Evolutionary conservation across 371 early-diverging fungal species (phyloP), one percentile per base, ranked within the genome.

Genomic region (Choanephora cucurbitarum): DNA sequence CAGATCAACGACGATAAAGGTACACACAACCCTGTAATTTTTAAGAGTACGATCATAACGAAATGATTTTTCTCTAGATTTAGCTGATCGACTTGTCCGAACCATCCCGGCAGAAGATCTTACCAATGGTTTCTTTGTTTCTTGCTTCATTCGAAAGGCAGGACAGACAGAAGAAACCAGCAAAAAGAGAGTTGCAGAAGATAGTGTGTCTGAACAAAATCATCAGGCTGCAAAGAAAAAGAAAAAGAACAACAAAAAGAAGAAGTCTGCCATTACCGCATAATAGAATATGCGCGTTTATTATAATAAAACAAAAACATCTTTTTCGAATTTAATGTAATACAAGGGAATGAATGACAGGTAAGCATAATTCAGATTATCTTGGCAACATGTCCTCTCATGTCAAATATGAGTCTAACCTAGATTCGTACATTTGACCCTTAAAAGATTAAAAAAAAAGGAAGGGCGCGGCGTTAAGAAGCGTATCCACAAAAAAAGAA

Each of bases 71-170:
- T n/a, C n/a, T 37, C 5, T 52, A 67, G 83, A 67, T 32, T 66
- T 76, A 31, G 86, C 91, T 0, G 78, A 86, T 13, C 66, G 75
- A 28, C 55, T 92, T 10, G 80, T 93, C 17, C 83, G 93, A 8
- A 80, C 90, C 2, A 65, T 79, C 51, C 91, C 93, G 3, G 65
- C 75, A 0, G 78, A 86, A 41, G 87, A 89, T 63, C 69, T 79
- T 44, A 92, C 88, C 44, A 91, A 91, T 56, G 93, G 93, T 0
- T 93, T 93, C 62, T 93, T 93, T 80, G 93, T 93, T 6, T 89
- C 93, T 0, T 85, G 86, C 49, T 92, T 93, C 74, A 76, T 85
- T 37, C 78, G 86, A 19, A 77, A 73, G 58, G 33, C 49, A 32
- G 43, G 31, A 52, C 32, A 39, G 28, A 22, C 32, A 18, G 39